Base-by-base conservation (phyloP, 345 rosid genomes). In the Citrus inodora region DNA sequence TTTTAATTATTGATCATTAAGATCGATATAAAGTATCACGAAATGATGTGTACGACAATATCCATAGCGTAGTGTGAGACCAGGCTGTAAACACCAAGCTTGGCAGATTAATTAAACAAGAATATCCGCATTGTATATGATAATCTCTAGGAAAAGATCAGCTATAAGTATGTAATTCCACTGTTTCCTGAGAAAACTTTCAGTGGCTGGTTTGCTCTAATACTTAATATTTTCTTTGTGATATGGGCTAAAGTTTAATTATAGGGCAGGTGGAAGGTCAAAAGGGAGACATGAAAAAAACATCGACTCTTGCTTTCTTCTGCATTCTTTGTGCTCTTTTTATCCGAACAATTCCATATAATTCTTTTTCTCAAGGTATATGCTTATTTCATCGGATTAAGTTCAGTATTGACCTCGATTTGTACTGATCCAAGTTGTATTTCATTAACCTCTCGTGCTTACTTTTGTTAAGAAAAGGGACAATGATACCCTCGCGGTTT, bases 71-170 rank as follows among this genome's bases (percentile, higher is more conserved):
- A 13, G 6, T 9, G 24, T 55, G 55, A 19, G 69, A 30, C 67
- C 59, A 62, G 70, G 81, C 81, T 83, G 86, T 79, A 61, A 81
- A 40, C 59, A 48, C 67, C 61, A 62, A 78, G 82, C 51, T 74
- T 27, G 28, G 32, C 61, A 60, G 56, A 40, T 30, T 9, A 21
- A 67, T 28, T 40, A 51, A 27, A 67, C 70, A 67, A 76, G 71
- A 46, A 73, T 82, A 71, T 84, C 66, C 75, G 22, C 46, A 60
- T 37, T 22, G 22, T 28, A 2, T 56, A 0, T 76, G 86, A 64
- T 67, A 30, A 14, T 30, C n/a, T 4, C 90, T 27, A 85, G 77
- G 67, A 51, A 51, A n/a, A 4, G 21, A 14, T 10, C 13, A 5
- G 8, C 25, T 86, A 82, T 87, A 86, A 82, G 21, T 60, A 78